These are phyloP conservation scores for Rhododendron kiyosumense DNA, from an alignment of 148 eudicot genomes.

Conservation along the genomic window DNA sequence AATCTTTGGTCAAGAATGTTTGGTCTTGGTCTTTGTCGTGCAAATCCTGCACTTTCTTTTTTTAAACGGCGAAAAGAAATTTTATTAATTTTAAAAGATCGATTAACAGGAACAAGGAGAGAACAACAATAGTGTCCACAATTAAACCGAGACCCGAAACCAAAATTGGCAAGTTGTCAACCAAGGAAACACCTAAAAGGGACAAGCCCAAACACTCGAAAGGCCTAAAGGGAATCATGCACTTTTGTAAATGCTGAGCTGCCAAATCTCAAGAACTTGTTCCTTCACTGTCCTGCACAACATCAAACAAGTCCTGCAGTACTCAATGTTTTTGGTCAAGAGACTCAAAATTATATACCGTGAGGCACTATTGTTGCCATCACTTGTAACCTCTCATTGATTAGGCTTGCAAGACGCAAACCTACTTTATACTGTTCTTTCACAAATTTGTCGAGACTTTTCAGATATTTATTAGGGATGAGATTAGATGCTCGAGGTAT, in stretches of 20 bases:
- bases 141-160: too few relatives aligned
- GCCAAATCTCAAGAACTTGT: neutral
- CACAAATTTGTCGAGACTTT: neutral
- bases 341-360: neutral
- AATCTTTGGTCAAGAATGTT: constrained; percentile 8
- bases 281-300: neutral
- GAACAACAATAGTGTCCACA: too few relatives aligned
- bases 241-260: neutral
- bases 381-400: neutral
- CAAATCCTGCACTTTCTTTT: neutral
- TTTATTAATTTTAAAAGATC: too few relatives aligned
- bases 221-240: neutral
- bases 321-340: neutral
- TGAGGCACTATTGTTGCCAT: neutral
- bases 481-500: neutral
- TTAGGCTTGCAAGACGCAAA: neutral
- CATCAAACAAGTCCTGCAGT: neutral
- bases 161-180: too few relatives aligned
- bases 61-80: too few relatives aligned
- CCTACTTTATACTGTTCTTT: neutral
- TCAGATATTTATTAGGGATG: neutral
- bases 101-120: too few relatives aligned
- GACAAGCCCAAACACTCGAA: too few relatives aligned
- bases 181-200: too few relatives aligned
- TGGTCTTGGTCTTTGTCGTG: constrained; percentile 9